Conservation (phyloP, 148 eudicot genomes). For the Vaccinium macrocarpon region DNA sequence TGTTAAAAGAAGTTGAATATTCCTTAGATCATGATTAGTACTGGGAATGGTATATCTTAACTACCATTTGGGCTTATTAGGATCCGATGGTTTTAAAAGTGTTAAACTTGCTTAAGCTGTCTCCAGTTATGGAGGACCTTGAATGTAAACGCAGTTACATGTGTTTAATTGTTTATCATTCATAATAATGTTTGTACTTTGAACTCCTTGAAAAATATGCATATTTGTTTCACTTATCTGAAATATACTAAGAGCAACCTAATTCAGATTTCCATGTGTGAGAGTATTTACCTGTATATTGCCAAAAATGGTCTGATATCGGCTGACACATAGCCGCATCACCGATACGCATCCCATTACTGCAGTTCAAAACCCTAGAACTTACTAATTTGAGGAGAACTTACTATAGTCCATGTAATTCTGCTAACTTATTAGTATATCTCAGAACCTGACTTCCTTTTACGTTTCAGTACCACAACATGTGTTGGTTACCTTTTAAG, state of each 20-base stretch:
- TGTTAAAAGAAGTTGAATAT: too few relatives aligned
- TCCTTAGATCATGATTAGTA: too few relatives aligned
- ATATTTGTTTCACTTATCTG: not conserved
- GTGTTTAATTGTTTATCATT: not conserved
- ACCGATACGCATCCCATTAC: not conserved
- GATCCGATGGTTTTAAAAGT: not conserved
- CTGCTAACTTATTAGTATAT: not conserved
- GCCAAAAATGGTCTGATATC: too few relatives aligned
- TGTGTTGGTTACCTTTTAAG: not conserved
- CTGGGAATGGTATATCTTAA: too few relatives aligned
- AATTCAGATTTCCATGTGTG: not conserved
- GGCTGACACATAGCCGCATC: not conserved
- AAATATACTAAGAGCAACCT: not conserved
- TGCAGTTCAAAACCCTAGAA: too few relatives aligned
- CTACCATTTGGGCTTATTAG: not conserved
- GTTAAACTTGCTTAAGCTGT: not conserved
- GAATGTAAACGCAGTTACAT: too few relatives aligned
- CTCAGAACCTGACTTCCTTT: not conserved
- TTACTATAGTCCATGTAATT: slow-evolving; percentile 2
- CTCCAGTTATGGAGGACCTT: not conserved
- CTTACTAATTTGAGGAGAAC: too few relatives aligned
- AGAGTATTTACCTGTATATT: not conserved
- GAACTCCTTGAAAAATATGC: not conserved
- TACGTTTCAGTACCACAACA: not conserved
- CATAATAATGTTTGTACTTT: not conserved